phyloP scores from a whole-genome alignment of 164 flowering plant species.

The Brasenia schreberi region DNA sequence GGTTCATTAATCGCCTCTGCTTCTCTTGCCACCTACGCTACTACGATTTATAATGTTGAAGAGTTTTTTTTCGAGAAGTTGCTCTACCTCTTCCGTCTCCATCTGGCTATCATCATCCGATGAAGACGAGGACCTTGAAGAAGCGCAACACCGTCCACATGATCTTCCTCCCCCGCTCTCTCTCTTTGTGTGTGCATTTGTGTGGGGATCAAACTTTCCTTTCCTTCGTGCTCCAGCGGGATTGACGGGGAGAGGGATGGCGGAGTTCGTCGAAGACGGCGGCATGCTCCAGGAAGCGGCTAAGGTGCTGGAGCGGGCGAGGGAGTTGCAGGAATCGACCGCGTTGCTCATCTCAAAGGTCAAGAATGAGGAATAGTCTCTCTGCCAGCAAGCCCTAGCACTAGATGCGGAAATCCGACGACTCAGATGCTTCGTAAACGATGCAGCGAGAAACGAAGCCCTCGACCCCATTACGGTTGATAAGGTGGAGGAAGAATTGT shows the following conservation, averaged over 20 bases:
- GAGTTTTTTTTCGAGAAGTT: background rate
- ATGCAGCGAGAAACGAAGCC: background rate
- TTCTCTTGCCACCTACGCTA: constrained; percentile 39
- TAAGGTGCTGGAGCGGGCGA: constrained; percentile 39
- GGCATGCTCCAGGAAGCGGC: background rate
- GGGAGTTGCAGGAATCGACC: constrained; percentile 68
- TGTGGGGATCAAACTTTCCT: no score
- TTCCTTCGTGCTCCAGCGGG: no score
- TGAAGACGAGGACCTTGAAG: no score
- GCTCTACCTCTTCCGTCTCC: background rate
- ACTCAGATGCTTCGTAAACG: constrained; percentile 3
- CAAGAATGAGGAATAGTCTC: constrained; percentile 45
- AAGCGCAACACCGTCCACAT: no score
- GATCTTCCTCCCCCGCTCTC: no score
- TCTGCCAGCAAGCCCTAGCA: constrained; percentile 40
- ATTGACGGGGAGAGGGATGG: background rate
- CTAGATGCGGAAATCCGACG: constrained; percentile 39
- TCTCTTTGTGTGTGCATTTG: no score
- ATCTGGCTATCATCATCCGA: background rate
- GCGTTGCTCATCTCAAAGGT: constrained; percentile 33
- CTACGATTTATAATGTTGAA: no score
- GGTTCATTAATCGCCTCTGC: constrained; percentile 37
- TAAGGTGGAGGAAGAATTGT: constrained; percentile 32
- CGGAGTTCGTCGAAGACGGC: background rate
- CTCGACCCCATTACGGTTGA: background rate